Evolutionary conservation across 345 rosid species (phyloP).

Genomic region (Kandelia obovata): DNA sequence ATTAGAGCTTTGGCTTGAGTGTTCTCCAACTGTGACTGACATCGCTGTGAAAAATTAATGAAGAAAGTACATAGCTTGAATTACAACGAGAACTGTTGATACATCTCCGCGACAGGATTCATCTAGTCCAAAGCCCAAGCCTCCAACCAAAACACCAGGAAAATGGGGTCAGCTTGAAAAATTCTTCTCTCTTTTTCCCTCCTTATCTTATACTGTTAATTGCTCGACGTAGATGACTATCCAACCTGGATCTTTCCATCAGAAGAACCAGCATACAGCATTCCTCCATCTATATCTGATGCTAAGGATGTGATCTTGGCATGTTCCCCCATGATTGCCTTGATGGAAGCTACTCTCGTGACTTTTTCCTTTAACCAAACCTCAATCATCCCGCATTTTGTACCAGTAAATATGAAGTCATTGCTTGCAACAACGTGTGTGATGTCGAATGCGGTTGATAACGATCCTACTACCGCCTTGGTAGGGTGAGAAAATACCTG

Average conservation of each 20-base stretch:
- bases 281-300: conserved; percentile 38
- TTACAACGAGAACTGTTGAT: not conserved
- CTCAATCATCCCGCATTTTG: conserved; percentile 50
- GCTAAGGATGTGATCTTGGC: conserved; percentile 39
- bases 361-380: conserved; percentile 53
- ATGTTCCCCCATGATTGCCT: conserved; percentile 30
- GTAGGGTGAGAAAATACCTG: conserved; percentile 45
- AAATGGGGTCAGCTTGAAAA: conserved; percentile 1
- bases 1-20: too few species aligned
- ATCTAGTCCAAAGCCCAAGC: conserved; percentile 47
- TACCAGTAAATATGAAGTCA: conserved; percentile 54
- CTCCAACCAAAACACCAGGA: conserved; percentile 24
- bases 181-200: too few species aligned
- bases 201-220: not conserved
- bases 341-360: conserved; percentile 34
- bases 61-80: not conserved
- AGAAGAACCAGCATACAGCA: conserved; percentile 54
- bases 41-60: too few species aligned
- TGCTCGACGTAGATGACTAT: not conserved
- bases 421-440: conserved; percentile 37
- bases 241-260: conserved; percentile 62
- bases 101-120: not conserved
- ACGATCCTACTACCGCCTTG: conserved; percentile 36
- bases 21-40: too few species aligned
- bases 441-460: conserved; percentile 39